Evolutionary conservation across 352 stramenopile genomes (phyloP), one percentile per base, ranked within the genome.

Genomic region (Pythium phragmiticola): DNA sequence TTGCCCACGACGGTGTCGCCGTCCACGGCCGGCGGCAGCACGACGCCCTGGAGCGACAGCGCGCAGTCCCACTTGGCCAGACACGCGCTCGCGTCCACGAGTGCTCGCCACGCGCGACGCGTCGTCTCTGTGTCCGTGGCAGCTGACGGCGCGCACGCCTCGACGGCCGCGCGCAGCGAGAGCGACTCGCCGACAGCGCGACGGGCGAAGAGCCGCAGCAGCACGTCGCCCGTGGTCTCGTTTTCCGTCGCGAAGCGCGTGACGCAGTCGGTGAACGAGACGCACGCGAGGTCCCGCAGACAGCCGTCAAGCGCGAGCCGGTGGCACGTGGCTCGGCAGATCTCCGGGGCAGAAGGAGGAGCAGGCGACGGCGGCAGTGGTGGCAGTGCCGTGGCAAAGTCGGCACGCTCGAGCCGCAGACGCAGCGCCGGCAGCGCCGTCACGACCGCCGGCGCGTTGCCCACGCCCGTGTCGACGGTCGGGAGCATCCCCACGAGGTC

Each of bases 231-330:
- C 6, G 78, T 48, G 23, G 41, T 37, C 19, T 28, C 19, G 16
- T 28, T 17, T 11, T 6, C 11, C 3, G 49, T 41, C 4, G 42
- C 16, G 9, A 33, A 54, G 1, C 78, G 71, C 41, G 72, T 58
- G 16, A 88, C 70, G 55, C 79, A 88, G 45, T 86, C 77, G 12
- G 77, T 83, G 65, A 80, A 82, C 41, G 72, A 71, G 4, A 78
- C 74, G 39, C 79, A 88, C 30, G 66, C 58, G 1, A 71, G 51
- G 48, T 88, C 77, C 9, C 79, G 77, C 13, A 88, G 69, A 63
- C 79, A 88, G 7, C 67, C 68, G 41, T 84, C 65, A 4, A 88
- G 62, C 8, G 75, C 75, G 33, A 86, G 34, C 26, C 52, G 52
- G 16, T 65, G 74, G 53, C 79, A 88, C 36, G 8, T 37, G 3